phyloP scores from a whole-genome alignment of 345 rosid genomes.

The Salix exigua region DNA sequence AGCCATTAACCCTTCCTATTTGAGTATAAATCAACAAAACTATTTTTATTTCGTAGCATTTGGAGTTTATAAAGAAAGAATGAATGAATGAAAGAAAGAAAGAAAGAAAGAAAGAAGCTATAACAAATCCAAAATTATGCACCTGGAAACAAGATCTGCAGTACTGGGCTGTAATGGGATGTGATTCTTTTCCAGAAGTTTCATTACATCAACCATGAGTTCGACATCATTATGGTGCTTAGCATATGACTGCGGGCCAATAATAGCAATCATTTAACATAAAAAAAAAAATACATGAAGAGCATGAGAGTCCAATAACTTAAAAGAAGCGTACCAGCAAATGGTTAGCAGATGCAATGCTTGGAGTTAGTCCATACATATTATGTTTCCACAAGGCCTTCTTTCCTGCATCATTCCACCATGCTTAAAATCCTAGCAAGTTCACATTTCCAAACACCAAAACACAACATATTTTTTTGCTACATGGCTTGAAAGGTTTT shows the following conservation, averaged over 20 bases:
- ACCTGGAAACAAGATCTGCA: slow-evolving; percentile 80
- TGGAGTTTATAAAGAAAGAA: background rate
- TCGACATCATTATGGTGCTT: slow-evolving; percentile 46
- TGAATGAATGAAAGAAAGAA: no score
- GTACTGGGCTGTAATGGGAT: slow-evolving; percentile 72
- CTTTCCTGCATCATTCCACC: slow-evolving; percentile 50
- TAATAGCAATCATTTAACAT: slow-evolving; percentile 8
- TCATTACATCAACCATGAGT: slow-evolving; percentile 68
- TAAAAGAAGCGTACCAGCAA: slow-evolving; percentile 48
- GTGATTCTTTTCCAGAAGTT: slow-evolving; percentile 53
- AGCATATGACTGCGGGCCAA: slow-evolving; percentile 57
- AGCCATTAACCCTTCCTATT: background rate
- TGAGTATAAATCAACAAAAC: background rate
- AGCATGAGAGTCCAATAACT: background rate
- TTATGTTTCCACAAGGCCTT: slow-evolving; percentile 75
- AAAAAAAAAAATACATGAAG: background rate
- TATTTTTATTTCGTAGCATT: background rate
- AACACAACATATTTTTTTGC: slow-evolving; percentile 1
- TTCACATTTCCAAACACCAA: slow-evolving; percentile 6
- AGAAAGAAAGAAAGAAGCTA: background rate
- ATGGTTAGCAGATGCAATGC: slow-evolving; percentile 69
- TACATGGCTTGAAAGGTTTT: background rate
- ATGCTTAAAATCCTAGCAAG: background rate
- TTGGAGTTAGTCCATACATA: slow-evolving; percentile 70
- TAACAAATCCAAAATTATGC: background rate